Base-by-base conservation (phyloP, 805 yeast genomes). In the Wickerhamiella slavikovae region DNA sequence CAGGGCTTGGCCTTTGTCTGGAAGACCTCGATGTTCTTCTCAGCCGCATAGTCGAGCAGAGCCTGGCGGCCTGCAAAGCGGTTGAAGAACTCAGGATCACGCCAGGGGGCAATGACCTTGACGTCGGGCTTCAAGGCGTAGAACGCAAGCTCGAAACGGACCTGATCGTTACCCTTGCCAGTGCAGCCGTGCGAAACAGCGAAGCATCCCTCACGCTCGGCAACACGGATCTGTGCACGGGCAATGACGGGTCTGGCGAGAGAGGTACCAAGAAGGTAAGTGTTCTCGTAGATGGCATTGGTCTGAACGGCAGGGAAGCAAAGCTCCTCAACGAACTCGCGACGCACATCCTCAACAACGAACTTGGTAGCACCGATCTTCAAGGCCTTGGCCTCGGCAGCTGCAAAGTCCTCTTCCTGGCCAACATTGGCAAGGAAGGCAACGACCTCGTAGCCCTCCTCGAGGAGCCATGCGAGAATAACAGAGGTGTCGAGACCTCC, bases 161-260 rank as follows among this genome's bases (percentile, higher is more conserved):
- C 95, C 63, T 89, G 98, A 58, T 89, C 99, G 55, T 89, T 89
- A 62, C 99, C 99, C 64, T 89, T 89, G 62, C 99, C 99, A 43
- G 99, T 89, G 63, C 98, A 89, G 40, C 99, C 99, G 57, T 89
- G 99, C 28, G 93, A 71, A 29, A 89, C 98, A 31, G 96, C 96
- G 47, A 85, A 82, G 66, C 98, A 89, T 40, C 95, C 95, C 57
- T 89, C 91, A 48, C 77, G 68, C 61, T 82, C 91, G 38, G 99
- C 99, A 40, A 80, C 95, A 48, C 76, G 67, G 54, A 89, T 89
- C 62, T 89, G 98, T 29, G 98, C 98, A 60, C 83, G 73, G 33
- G 99, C 94, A 56, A 89, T 89, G 34, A 85, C 93, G 22, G 99
- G 99, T 64, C 99, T 77, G 30, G 99, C 99, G 49, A 89, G 65